These are phyloP conservation scores for Aspergillus panamensis DNA, from an alignment of 495 filamentous ascomycete species.

Conservation along the genomic window DNA sequence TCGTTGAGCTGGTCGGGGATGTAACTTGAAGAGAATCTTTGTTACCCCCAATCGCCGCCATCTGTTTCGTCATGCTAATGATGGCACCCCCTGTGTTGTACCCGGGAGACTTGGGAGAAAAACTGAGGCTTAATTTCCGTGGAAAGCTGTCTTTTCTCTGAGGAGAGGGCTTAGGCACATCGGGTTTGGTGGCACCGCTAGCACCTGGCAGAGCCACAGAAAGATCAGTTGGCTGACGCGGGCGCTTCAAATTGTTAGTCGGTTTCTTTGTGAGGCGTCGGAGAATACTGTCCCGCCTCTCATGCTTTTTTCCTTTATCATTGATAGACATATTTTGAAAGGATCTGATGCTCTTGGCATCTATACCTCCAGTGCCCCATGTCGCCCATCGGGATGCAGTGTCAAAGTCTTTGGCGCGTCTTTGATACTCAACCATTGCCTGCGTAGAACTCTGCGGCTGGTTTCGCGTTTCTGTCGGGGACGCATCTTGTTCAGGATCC, in stretches of 20 bases:
- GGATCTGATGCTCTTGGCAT: slow-evolving; percentile 57
- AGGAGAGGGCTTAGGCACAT: slow-evolving; percentile 22
- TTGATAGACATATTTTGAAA: slow-evolving; percentile 61
- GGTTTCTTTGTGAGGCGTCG: slow-evolving; percentile 53
- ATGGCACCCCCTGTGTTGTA: slow-evolving; percentile 58
- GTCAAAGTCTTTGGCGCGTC: slow-evolving; percentile 43
- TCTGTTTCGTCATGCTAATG: slow-evolving; percentile 57
- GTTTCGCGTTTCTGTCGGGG: slow-evolving; percentile 31
- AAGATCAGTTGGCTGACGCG: slow-evolving; percentile 35
- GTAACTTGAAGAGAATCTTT: slow-evolving; percentile 51
- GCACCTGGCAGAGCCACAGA: slow-evolving; percentile 29
- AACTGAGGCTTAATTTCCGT: slow-evolving; percentile 52
- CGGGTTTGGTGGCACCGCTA: slow-evolving; percentile 35
- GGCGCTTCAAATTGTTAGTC: slow-evolving; percentile 29
- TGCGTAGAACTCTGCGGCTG: slow-evolving; percentile 45
- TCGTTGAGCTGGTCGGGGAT: slow-evolving; percentile 45
- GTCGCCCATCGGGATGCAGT: slow-evolving; percentile 63
- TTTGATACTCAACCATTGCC: slow-evolving; percentile 45
- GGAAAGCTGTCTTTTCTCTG: slow-evolving; percentile 50
- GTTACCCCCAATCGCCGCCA: slow-evolving; percentile 58
- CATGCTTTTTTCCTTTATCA: slow-evolving; percentile 38
- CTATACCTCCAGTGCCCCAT: slow-evolving; percentile 65
- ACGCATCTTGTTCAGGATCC: slow-evolving; percentile 32
- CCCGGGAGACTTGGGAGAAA: slow-evolving; percentile 55
- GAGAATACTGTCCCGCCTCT: slow-evolving; percentile 41